Percentiles rank a stretch among this genome's conserved stretches.
Conservation (phyloP, 257 asterid species). For the Nicotiana paniculata region DNA sequence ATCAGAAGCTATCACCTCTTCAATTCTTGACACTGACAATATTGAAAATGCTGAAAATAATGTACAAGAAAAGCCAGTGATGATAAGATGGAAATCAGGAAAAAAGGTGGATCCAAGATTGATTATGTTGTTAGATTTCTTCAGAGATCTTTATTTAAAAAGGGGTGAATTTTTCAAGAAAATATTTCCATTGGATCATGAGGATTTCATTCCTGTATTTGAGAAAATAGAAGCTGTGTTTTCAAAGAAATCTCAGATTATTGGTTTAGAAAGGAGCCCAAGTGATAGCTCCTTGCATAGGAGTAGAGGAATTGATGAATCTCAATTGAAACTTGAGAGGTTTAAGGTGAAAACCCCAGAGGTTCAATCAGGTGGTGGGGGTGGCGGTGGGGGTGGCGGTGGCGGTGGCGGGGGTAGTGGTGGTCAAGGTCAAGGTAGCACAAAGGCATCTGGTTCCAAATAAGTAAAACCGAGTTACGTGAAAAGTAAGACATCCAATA, state of each 20-base stretch:
- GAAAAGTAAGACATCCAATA: not conserved
- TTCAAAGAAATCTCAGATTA: not conserved
- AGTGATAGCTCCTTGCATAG: not conserved
- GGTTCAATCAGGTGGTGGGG: not conserved
- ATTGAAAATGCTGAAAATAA: not conserved
- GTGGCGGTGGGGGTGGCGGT: not conserved
- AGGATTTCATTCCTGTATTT: constrained; percentile 1
- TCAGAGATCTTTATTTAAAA: not conserved
- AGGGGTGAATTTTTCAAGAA: constrained; percentile 7
- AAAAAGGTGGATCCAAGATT: constrained; percentile 7
- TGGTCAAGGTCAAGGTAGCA: not conserved
- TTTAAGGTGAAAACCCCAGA: constrained; percentile 11
- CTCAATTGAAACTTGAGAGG: not conserved
- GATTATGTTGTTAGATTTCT: not conserved
- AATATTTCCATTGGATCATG: constrained; percentile 4
- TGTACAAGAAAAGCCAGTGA: not conserved
- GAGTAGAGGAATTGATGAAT: not conserved
- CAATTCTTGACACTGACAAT: not conserved
- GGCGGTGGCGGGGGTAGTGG: no score
- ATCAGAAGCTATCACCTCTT: not conserved
- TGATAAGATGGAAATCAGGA: constrained; percentile 10
- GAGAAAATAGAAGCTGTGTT: not conserved
- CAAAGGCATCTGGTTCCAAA: not conserved
- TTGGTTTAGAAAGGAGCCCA: not conserved
- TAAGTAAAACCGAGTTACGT: not conserved